These are phyloP conservation scores for Pyrenula massariospora DNA, from an alignment of 495 filamentous ascomycete genomes.

Conservation along the genomic window DNA sequence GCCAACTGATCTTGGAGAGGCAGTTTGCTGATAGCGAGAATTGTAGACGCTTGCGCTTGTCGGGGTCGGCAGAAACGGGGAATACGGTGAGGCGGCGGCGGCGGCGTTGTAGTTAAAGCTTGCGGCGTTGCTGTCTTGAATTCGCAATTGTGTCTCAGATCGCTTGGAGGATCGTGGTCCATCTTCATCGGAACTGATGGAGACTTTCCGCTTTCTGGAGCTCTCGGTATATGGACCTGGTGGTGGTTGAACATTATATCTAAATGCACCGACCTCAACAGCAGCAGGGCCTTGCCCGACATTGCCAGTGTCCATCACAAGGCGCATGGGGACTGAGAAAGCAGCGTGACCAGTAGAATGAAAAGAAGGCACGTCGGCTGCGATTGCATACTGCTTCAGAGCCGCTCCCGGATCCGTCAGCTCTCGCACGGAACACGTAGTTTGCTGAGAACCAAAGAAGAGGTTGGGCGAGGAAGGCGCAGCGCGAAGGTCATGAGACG, in stretches of 20 bases:
- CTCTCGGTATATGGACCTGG: constrained; percentile 9
- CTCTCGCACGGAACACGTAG: constrained; percentile 49
- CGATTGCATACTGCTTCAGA: constrained; percentile 56
- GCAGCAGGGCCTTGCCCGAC: constrained; percentile 48
- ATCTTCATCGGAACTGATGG: constrained; percentile 30
- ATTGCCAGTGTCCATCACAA: constrained; percentile 53
- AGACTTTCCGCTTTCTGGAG: constrained; percentile 43
- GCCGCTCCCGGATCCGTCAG: constrained; percentile 41
- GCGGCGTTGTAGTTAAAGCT: neutral
- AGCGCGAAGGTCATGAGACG: constrained; percentile 56
- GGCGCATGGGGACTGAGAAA: constrained; percentile 57
- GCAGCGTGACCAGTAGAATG: constrained; percentile 52
- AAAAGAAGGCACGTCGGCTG: constrained; percentile 61
- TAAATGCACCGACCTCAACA: constrained; percentile 65
- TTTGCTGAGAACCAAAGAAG: constrained; percentile 63
- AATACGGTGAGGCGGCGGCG: constrained; percentile 24
- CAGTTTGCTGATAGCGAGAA: constrained; percentile 16
- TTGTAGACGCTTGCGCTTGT: constrained; percentile 22
- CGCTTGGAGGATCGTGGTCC: constrained; percentile 31
- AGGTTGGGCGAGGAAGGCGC: constrained; percentile 48
- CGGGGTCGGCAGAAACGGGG: constrained; percentile 30
- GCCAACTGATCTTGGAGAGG: constrained; percentile 18
- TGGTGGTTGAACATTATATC: constrained; percentile 42
- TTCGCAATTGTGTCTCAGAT: constrained; percentile 24
- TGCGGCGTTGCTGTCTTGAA: constrained; percentile 15